A percentile compares a stretch with the other conserved stretches of the same genome.
These are phyloP conservation scores for Cadophora malorum DNA, from an alignment of 2,329 filamentous ascomycete genomes.

Conservation along the genomic window DNA sequence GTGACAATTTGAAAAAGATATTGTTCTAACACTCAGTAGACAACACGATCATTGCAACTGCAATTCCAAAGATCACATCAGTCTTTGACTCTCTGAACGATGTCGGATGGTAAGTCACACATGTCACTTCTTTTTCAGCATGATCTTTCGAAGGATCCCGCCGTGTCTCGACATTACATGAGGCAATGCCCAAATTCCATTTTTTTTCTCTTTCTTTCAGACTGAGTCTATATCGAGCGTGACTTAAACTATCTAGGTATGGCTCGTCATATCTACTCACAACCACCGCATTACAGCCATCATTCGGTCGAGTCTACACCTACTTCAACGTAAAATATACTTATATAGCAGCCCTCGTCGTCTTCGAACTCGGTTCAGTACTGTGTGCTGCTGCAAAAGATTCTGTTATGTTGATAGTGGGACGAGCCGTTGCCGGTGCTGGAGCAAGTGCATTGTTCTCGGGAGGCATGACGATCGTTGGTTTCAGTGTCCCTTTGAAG, in stretches of 20 bases:
- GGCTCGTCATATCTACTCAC: slow-evolving; percentile 49
- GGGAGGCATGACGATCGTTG: slow-evolving; percentile 46
- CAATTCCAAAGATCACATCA: slow-evolving; percentile 51
- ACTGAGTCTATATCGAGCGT: neutral
- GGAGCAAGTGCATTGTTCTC: slow-evolving; percentile 46
- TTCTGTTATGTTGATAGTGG: slow-evolving; percentile 47
- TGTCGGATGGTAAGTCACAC: slow-evolving; percentile 47
- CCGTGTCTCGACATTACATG: neutral
- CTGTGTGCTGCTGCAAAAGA: slow-evolving; percentile 46
- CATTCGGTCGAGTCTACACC: slow-evolving; percentile 46
- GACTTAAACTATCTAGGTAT: slow-evolving; percentile 32
- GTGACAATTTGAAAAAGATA: neutral
- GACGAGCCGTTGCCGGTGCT: slow-evolving; percentile 46
- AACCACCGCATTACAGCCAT: slow-evolving; percentile 46
- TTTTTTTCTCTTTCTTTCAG: neutral
- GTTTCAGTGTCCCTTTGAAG: slow-evolving; percentile 48
- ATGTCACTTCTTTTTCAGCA: neutral
- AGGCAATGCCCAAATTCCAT: neutral
- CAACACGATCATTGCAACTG: slow-evolving; percentile 48
- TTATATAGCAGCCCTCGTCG: slow-evolving; percentile 42
- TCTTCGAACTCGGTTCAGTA: slow-evolving; percentile 48
- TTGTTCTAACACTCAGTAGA: slow-evolving; percentile 39
- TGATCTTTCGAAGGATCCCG: neutral
- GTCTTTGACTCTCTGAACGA: slow-evolving; percentile 49
- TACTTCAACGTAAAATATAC: slow-evolving; percentile 46